These are phyloP conservation scores for Hymenoscyphus fructigenus DNA, from an alignment of 2,329 filamentous ascomycete species.

Conservation along the genomic window DNA sequence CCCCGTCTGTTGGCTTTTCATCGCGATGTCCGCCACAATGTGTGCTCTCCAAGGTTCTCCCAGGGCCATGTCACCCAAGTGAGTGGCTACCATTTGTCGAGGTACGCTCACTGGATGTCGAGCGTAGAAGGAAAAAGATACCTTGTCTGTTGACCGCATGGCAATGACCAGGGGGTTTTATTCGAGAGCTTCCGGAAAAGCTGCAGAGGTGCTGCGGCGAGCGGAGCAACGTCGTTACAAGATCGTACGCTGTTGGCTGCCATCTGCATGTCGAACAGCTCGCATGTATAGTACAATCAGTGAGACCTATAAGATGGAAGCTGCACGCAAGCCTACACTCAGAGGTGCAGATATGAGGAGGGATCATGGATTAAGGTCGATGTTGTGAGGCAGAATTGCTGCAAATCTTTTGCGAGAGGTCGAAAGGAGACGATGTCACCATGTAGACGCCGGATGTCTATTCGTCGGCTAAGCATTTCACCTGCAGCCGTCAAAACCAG, in stretches of 20 bases:
- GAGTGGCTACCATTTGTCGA: constrained; percentile 30
- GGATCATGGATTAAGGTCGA: constrained; percentile 5
- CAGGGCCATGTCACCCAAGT: constrained; percentile 6
- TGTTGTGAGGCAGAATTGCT: constrained; percentile 21
- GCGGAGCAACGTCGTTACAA: neutral
- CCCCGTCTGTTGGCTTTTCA: constrained; percentile 12
- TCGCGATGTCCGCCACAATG: constrained; percentile 7
- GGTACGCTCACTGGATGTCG: constrained; percentile 11
- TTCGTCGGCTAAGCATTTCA: constrained; percentile 31
- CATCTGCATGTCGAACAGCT: constrained; percentile 16
- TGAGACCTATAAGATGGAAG: constrained; percentile 30
- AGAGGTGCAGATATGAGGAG: constrained; percentile 29
- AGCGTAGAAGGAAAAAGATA: neutral
- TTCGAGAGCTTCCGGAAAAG: neutral
- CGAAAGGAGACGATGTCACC: constrained; percentile 1
- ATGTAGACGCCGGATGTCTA: constrained; percentile 29
- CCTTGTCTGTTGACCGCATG: constrained; percentile 13
- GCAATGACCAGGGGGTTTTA: constrained; percentile 10
- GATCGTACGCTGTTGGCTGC: neutral
- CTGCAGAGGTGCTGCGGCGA: constrained; percentile 1
- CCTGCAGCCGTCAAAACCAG: constrained; percentile 6
- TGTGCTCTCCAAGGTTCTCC: constrained; percentile 7
- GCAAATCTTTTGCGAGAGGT: constrained; percentile 10
- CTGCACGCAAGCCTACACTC: constrained; percentile 13
- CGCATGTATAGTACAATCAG: constrained; percentile 16